Evolutionary conservation across 495 filamentous ascomycete genomes (phyloP).

Genomic region (Neurospora intermedia): DNA sequence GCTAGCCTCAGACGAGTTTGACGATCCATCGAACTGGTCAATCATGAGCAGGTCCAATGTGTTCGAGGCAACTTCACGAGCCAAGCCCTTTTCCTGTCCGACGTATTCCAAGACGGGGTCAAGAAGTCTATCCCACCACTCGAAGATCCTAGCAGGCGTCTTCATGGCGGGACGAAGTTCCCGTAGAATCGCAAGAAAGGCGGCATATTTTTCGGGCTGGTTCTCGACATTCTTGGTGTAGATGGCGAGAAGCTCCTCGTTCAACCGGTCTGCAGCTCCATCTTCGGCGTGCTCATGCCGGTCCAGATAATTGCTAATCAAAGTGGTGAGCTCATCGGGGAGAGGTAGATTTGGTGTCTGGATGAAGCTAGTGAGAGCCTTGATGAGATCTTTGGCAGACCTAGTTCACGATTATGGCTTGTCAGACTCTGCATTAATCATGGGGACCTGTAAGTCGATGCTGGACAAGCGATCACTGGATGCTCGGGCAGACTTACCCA

Average conservation of each 20-base stretch:
- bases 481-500: conserved; percentile 11
- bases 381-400: conserved; percentile 49
- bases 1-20: conserved; percentile 26
- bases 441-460: background rate
- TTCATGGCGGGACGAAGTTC: conserved; percentile 47
- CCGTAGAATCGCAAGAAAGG: conserved; percentile 51
- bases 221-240: conserved; percentile 46
- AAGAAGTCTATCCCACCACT: conserved; percentile 59
- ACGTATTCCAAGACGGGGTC: conserved; percentile 46
- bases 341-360: conserved; percentile 44
- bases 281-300: conserved; percentile 49
- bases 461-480: background rate
- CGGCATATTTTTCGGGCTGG: conserved; percentile 40
- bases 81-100: conserved; percentile 46
- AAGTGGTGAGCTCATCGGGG: conserved; percentile 46
- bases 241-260: conserved; percentile 53
- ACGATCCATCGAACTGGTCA: conserved; percentile 46
- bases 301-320: conserved; percentile 51
- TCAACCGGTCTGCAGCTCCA: conserved; percentile 46
- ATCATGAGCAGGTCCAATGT: conserved; percentile 44
- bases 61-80: conserved; percentile 45
- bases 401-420: conserved; percentile 6
- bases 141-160: conserved; percentile 39
- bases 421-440: background rate
- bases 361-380: conserved; percentile 45